Percentiles rank a stretch among this genome's conserved stretches.
These are phyloP conservation scores for Acer campestre DNA, from an alignment of 345 rosid species.

Conservation along the genomic window DNA sequence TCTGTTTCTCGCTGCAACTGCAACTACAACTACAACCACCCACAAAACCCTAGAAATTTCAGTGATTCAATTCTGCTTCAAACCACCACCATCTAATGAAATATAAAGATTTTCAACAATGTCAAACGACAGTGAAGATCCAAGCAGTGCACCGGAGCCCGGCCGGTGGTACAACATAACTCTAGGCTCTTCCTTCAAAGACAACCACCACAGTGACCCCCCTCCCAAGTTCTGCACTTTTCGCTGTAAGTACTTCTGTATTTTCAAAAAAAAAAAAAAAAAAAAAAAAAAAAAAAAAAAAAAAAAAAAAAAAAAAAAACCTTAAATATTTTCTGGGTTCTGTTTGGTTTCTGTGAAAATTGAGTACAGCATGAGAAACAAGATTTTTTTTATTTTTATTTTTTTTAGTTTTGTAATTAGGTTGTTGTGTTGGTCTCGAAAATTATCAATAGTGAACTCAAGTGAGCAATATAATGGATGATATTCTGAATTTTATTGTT, in stretches of 20 bases:
- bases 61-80: constrained; percentile 13
- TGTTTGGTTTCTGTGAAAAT: background rate
- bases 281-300: too few species aligned
- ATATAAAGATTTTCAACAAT: constrained; percentile 10
- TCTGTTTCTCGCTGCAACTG: background rate
- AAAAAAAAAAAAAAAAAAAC: too few species aligned
- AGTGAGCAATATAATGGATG: background rate
- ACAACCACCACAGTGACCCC: constrained; percentile 30
- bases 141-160: constrained; percentile 59
- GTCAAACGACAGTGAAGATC: constrained; percentile 50
- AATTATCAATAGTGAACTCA: background rate
- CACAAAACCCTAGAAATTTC: constrained; percentile 22
- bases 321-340: background rate
- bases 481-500: background rate
- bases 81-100: background rate
- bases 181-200: constrained; percentile 68
- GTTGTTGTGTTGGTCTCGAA: background rate
- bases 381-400: too few species aligned
- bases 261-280: background rate
- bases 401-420: too few species aligned
- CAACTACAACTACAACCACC: background rate
- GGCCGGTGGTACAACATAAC: constrained; percentile 68
- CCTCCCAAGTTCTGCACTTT: constrained; percentile 68
- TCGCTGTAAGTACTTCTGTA: constrained; percentile 49
- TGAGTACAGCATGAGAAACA: background rate